Conservation (phyloP, 257 asterid genomes). For the Solanum habrochaites region DNA sequence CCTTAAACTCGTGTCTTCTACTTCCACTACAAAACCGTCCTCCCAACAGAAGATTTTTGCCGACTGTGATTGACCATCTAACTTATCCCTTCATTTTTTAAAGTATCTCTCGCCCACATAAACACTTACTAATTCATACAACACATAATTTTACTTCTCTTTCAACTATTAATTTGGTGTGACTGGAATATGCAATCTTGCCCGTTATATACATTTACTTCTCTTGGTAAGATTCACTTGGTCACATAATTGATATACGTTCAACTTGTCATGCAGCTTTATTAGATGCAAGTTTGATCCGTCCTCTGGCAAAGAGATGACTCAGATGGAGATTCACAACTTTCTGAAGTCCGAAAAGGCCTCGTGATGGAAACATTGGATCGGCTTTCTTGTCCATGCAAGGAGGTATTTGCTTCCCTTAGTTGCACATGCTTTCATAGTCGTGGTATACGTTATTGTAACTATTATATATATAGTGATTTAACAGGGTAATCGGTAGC, state of each 20-base stretch:
- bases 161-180: not conserved
- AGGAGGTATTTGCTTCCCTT: not conserved
- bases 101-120: not conserved
- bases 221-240: not conserved
- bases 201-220: not conserved
- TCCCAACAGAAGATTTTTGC: not conserved
- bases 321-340: conserved; percentile 56
- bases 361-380: not conserved
- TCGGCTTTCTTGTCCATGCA: not conserved
- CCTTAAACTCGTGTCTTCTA: not conserved
- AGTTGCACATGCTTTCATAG: not conserved
- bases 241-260: not conserved
- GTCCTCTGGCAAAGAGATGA: conserved; percentile 72
- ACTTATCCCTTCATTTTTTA: not conserved
- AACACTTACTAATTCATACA: not conserved
- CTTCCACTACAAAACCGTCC: not conserved
- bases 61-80: not conserved
- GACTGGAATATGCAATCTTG: not conserved
- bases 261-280: conserved; percentile 31
- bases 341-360: conserved; percentile 43
- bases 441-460: not conserved
- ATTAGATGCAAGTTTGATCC: conserved; percentile 80
- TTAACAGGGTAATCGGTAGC: not conserved
- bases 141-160: not conserved
- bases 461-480: not conserved